These are phyloP conservation scores for Colletotrichum caudatum DNA, from an alignment of 2,329 filamentous ascomycete species.

Conservation along the genomic window DNA sequence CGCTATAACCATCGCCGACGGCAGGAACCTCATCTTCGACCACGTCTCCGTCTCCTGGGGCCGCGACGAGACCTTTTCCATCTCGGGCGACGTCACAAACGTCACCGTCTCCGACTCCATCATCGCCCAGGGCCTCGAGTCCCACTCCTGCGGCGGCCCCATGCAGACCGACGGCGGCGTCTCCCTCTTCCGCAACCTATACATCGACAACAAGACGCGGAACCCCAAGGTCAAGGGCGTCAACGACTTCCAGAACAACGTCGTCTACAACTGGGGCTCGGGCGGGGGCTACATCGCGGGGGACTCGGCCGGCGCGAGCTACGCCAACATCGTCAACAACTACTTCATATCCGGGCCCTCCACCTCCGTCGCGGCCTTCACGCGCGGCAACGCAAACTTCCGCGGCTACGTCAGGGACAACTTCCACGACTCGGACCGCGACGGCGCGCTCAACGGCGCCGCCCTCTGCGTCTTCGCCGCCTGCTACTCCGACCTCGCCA, in stretches of 20 bases:
- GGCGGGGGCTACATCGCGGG: conserved; percentile 68
- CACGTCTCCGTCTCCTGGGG: conserved; percentile 66
- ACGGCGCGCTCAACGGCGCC: conserved; percentile 62
- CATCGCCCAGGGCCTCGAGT: conserved; percentile 65
- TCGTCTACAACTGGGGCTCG: conserved; percentile 68
- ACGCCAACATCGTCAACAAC: conserved; percentile 66
- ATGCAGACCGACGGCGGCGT: conserved; percentile 64
- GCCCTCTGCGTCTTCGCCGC: conserved; percentile 55
- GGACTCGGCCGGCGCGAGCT: conserved; percentile 59
- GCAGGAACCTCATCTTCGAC: conserved; percentile 67
- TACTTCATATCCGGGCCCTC: conserved; percentile 68
- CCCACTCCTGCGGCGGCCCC: conserved; percentile 64
- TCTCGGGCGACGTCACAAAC: conserved; percentile 61
- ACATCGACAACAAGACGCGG: conserved; percentile 68
- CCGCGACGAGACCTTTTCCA: conserved; percentile 67
- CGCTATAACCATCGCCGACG: conserved; percentile 64
- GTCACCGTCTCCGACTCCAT: conserved; percentile 66
- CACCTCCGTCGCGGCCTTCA: conserved; percentile 63
- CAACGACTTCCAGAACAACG: conserved; percentile 65
- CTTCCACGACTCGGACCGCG: conserved; percentile 62
- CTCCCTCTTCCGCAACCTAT: conserved; percentile 62
- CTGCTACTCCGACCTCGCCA: conserved; percentile 61
- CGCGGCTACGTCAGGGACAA: conserved; percentile 65
- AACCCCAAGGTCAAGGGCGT: conserved; percentile 69
- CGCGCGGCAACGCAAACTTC: conserved; percentile 66